Conservation (phyloP, 371 early-diverging fungal species). For the Syncephalastrum monosporum region DNA sequence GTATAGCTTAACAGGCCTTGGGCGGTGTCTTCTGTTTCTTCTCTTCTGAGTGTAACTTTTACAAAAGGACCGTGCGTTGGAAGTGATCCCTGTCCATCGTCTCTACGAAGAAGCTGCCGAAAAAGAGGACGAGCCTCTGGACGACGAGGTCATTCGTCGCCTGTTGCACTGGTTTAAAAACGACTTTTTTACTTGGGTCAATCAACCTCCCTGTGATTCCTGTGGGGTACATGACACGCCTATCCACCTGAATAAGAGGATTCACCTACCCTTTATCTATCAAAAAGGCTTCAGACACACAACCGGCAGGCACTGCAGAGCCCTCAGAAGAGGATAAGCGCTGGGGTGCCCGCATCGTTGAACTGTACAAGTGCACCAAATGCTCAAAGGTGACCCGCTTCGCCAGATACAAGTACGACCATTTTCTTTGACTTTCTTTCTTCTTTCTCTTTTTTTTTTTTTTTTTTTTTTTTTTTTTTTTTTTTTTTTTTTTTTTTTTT, state of each 20-base stretch:
- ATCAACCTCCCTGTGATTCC: slow-evolving; percentile 53
- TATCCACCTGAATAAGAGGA: not conserved
- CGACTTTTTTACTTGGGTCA: slow-evolving; percentile 71
- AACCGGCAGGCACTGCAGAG: slow-evolving; percentile 20
- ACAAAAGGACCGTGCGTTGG: slow-evolving; percentile 43
- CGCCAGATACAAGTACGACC: slow-evolving; percentile 64
- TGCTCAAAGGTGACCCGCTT: slow-evolving; percentile 59
- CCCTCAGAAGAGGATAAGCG: slow-evolving; percentile 53
- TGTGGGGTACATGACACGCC: slow-evolving; percentile 39
- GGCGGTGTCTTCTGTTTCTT: not conserved
- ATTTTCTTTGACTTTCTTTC: not conserved
- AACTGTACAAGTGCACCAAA: slow-evolving; percentile 51
- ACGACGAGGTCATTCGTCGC: slow-evolving; percentile 36
- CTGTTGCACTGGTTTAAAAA: slow-evolving; percentile 62
- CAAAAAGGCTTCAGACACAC: slow-evolving; percentile 17
- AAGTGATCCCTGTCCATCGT: slow-evolving; percentile 45
- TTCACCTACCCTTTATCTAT: too few species aligned
- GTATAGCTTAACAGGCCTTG: slow-evolving; percentile 21
- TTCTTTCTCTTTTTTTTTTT: too few species aligned
- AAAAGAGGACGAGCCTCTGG: slow-evolving; percentile 18
- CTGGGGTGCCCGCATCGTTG: slow-evolving; percentile 59
- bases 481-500: too few species aligned
- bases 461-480: too few species aligned
- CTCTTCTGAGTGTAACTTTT: not conserved
- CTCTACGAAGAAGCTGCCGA: slow-evolving; percentile 47